A percentile compares a stretch with the other conserved stretches of the same genome.
These are phyloP conservation scores for Acer saccharum DNA, from an alignment of 345 rosid genomes.

Conservation along the genomic window DNA sequence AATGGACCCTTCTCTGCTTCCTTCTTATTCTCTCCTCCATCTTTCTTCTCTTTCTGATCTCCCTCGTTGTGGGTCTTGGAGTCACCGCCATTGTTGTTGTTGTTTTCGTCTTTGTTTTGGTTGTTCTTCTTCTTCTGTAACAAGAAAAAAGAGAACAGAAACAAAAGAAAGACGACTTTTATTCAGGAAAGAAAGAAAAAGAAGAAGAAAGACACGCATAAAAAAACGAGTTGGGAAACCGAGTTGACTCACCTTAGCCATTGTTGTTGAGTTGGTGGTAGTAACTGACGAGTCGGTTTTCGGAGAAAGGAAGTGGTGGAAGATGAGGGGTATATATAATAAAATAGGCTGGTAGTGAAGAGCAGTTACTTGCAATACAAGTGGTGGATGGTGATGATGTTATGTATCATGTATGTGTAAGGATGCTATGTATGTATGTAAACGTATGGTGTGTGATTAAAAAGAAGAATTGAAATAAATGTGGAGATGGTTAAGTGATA, in stretches of 20 bases:
- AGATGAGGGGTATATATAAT: not conserved
- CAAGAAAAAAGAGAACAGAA: not conserved
- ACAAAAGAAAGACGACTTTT: not conserved
- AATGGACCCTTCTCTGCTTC: slow-evolving; percentile 30
- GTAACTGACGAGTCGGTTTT: not conserved
- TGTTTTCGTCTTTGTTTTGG: not conserved
- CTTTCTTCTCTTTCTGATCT: slow-evolving; percentile 28
- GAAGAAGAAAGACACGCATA: not conserved
- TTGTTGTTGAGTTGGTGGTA: not conserved
- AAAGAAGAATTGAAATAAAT: not conserved
- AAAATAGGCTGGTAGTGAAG: not conserved
- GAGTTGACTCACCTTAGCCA: slow-evolving; percentile 37
- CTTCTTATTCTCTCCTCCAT: slow-evolving; percentile 26
- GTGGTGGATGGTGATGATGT: not conserved
- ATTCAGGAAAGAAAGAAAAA: not conserved
- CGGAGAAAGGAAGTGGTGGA: not conserved
- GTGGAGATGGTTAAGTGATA: not conserved
- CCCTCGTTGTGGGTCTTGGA: slow-evolving; percentile 16
- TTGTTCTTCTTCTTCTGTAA: slow-evolving; percentile 26
- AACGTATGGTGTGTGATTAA: not conserved
- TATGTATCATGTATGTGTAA: not conserved
- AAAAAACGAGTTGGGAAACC: not conserved
- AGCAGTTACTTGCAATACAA: not conserved
- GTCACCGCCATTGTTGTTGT: not conserved
- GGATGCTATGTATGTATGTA: not conserved